These are phyloP conservation scores for Boletus subcaerulescens DNA, from an alignment of 768 basidiomycete genomes.

Conservation along the genomic window DNA sequence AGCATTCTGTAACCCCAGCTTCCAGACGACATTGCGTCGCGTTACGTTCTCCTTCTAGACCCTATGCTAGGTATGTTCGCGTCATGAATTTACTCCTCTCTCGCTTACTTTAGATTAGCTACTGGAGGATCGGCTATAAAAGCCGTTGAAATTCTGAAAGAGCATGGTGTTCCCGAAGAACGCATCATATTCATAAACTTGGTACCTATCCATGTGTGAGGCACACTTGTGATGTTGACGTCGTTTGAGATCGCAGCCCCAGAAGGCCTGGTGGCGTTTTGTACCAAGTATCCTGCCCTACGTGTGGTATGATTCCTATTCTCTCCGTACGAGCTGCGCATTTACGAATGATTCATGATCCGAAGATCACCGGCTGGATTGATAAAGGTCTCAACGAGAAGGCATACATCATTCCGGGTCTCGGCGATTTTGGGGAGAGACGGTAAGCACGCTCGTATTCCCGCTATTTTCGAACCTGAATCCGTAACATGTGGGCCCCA, in stretches of 20 bases:
- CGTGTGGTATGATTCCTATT: slow-evolving; percentile 59
- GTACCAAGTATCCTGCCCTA: slow-evolving; percentile 66
- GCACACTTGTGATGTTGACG: neutral
- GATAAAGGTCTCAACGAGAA: slow-evolving; percentile 90
- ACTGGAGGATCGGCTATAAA: slow-evolving; percentile 98
- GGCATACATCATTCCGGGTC: slow-evolving; percentile 86
- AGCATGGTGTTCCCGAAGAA: slow-evolving; percentile 91
- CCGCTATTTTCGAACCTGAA: neutral
- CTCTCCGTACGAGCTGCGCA: neutral
- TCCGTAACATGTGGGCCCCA: neutral
- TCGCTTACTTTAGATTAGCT: slow-evolving; percentile 39
- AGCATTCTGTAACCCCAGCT: slow-evolving; percentile 45
- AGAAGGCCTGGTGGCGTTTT: slow-evolving; percentile 83
- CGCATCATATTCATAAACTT: slow-evolving; percentile 94
- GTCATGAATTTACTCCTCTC: neutral
- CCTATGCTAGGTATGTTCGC: slow-evolving; percentile 85
- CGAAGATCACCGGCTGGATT: slow-evolving; percentile 91
- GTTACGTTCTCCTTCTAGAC: slow-evolving; percentile 93
- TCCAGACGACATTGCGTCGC: slow-evolving; percentile 85
- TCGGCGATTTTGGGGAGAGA: slow-evolving; percentile 97
- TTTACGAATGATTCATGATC: neutral
- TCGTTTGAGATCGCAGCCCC: slow-evolving; percentile 74
- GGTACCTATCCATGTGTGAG: slow-evolving; percentile 37
- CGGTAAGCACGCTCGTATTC: slow-evolving; percentile 43
- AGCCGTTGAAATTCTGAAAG: slow-evolving; percentile 90